Conservation (phyloP, 768 basidiomycete species). For the Krasilnikovozyma curviuscula region DNA sequence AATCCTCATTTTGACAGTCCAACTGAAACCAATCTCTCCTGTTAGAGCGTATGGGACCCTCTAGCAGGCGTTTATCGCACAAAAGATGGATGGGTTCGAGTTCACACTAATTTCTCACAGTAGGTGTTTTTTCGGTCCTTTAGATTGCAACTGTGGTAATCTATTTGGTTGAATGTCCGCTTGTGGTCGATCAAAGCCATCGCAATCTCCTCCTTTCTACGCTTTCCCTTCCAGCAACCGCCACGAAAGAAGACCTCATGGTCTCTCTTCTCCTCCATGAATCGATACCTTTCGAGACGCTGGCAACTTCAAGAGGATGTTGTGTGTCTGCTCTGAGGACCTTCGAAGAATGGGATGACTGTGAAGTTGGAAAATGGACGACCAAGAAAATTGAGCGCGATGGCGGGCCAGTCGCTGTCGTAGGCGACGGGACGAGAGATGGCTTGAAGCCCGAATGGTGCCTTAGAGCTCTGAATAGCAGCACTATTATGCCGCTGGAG, state of each 20-base stretch:
- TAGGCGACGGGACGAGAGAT: conserved; percentile 36
- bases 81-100: conserved; percentile 36
- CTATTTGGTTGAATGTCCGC: neutral
- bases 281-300: conserved; percentile 34
- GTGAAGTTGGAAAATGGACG: neutral
- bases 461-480: conserved; percentile 23
- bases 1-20: no score
- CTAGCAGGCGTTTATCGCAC: conserved; percentile 35
- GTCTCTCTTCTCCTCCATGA: conserved; percentile 31
- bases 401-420: no score
- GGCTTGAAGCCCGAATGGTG: conserved; percentile 36
- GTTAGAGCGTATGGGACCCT: conserved; percentile 1
- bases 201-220: conserved; percentile 35
- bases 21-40: no score
- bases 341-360: conserved; percentile 33
- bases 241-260: conserved; percentile 26
- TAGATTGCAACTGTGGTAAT: neutral
- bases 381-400: neutral
- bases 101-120: conserved; percentile 49
- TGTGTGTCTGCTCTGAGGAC: conserved; percentile 37
- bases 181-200: no score
- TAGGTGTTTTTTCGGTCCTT: neutral
- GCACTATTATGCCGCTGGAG: conserved; percentile 28
- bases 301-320: conserved; percentile 32
- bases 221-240: conserved; percentile 27